Evolutionary conservation across 306 rosid species (phyloP).

Genomic region (Amphicarpaea edgeworthii): DNA sequence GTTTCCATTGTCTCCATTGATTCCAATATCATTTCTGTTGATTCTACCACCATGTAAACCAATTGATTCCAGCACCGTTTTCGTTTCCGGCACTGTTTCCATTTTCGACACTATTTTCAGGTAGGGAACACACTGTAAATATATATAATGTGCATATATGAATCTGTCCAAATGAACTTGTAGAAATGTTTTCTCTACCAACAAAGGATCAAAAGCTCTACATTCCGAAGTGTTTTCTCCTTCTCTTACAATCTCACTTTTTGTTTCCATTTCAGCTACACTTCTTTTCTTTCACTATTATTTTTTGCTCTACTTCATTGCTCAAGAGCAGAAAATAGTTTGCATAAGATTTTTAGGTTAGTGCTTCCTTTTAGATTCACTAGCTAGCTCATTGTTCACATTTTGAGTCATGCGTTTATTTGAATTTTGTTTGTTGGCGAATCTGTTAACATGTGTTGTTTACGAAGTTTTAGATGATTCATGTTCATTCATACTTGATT

Average conservation of each 20-base stretch:
- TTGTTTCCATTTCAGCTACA: slow-evolving; percentile 38
- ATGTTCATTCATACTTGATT: neutral
- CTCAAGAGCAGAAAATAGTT: neutral
- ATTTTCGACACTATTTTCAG: no score
- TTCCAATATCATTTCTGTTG: no score
- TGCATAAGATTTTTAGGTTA: slow-evolving; percentile 33
- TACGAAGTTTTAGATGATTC: neutral
- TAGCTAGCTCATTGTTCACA: slow-evolving; percentile 44
- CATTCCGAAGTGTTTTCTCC: slow-evolving; percentile 20
- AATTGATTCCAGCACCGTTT: no score
- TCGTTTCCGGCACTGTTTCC: no score
- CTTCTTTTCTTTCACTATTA: neutral
- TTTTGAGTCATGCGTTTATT: neutral
- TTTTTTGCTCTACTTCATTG: neutral
- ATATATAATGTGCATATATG: no score
- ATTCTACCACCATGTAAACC: no score
- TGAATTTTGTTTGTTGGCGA: neutral
- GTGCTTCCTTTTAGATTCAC: slow-evolving; percentile 45
- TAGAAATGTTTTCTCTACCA: slow-evolving; percentile 7
- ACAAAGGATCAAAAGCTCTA: slow-evolving; percentile 25
- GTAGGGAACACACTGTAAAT: no score
- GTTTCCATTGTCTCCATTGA: no score
- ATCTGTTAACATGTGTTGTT: slow-evolving; percentile 40
- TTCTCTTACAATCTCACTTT: neutral
- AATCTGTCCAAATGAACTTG: no score